Conservation (phyloP, 169 alveolate genomes). For the Blepharisma undulans region DNA sequence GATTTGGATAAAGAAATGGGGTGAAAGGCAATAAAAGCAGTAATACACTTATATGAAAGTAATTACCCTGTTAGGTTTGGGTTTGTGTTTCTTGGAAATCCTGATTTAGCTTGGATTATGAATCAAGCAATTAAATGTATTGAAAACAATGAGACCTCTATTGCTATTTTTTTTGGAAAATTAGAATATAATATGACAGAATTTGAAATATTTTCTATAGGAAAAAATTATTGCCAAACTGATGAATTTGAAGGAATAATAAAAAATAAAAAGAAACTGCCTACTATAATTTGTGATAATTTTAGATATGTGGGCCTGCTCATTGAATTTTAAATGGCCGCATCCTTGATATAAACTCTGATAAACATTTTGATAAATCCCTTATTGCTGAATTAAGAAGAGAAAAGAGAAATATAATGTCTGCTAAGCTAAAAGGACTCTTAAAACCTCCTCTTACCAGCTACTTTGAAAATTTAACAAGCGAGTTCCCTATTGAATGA, state of each 20-base stretch:
- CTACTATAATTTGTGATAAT: background rate
- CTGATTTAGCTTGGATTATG: background rate
- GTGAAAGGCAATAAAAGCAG: background rate
- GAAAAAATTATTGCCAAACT: background rate
- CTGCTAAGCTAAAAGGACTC: background rate
- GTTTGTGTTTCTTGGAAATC: slow-evolving; percentile 3
- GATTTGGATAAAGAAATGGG: background rate
- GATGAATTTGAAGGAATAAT: background rate
- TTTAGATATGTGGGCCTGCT: background rate
- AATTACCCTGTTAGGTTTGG: slow-evolving; percentile 24
- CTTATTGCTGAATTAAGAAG: background rate
- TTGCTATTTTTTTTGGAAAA: background rate
- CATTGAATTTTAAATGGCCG: background rate
- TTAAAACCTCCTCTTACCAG: background rate
- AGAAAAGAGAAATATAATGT: background rate
- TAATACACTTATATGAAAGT: background rate
- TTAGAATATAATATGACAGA: background rate
- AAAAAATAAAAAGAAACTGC: background rate
- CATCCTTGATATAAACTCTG: background rate
- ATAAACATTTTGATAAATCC: background rate
- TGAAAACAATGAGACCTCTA: background rate
- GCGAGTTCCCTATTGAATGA: background rate
- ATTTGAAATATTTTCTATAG: background rate
- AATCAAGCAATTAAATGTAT: background rate
- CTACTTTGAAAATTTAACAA: background rate